Evolutionary conservation across 169 alveolate species (phyloP), one percentile per base, ranked within the genome.

Genomic region (Theileria luwenshuni): DNA sequence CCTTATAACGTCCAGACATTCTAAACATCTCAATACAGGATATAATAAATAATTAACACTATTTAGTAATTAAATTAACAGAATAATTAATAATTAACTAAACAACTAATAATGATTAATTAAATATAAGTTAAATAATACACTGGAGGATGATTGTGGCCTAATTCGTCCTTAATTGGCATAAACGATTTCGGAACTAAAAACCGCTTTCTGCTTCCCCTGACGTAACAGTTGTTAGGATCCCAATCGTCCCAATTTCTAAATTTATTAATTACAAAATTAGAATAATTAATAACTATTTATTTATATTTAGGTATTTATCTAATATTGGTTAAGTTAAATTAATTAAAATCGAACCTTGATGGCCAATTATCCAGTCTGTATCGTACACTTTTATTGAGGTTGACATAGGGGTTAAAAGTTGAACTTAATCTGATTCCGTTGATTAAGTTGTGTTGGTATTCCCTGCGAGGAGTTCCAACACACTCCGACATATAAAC

Each of bases 101-200:
- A 28, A 32, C 32, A 27, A 8, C 69, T 5, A 60, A 6, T 25
- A 10, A n/a, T 45, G 45, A 10, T 38, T 38, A 38, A 38, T 38
- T 10, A 38, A n/a, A 6, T 25, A 25, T 5, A 6, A 10, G 10
- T 51, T 23, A 10, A 7, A 10, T 5, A 7, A 51, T 63, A 86
- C 94, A 77, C 74, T 1, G 95, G 95, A 17, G 96, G 96, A 52
- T 93, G 96, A 79, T 91, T 87, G 42, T 87, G 92, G 17, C 96
- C 96, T 0, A 93, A 87, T 69, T 93, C 96, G 67, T 93, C 96
- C 68, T 91, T 93, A 42, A 71, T 49, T 23, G 96, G 95, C 60
- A 86, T 45, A 54, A 93, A 72, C 45, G 90, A 90, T 72, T 61
- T 72, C 10, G 96, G 96, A 1, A 93, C 75, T 28, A 85, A 81